Evolutionary conservation across 305 asterid species (phyloP).

Genomic region (Solanum hybrid): DNA sequence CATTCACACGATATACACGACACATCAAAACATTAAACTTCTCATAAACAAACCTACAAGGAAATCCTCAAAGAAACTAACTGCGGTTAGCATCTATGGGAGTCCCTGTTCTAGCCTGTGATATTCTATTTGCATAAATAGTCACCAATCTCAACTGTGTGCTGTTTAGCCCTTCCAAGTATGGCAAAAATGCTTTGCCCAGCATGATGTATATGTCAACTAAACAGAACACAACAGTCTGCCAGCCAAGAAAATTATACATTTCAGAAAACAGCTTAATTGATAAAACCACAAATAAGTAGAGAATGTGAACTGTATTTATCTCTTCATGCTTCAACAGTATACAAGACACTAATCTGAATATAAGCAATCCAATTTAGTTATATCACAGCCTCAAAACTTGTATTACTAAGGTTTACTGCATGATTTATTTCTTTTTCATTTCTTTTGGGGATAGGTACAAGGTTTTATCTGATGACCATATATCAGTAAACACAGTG

Average conservation of each 20-base stretch:
- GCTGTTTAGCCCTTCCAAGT: constrained; percentile 88
- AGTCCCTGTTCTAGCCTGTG: constrained; percentile 91
- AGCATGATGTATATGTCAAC: constrained; percentile 95
- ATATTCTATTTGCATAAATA: constrained; percentile 90
- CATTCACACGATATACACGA: constrained; percentile 17
- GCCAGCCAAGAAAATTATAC: constrained; percentile 25
- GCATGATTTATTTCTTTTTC: not conserved
- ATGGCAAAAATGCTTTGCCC: constrained; percentile 89
- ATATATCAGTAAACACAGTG: not conserved
- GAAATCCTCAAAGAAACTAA: constrained; percentile 1
- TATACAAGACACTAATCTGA: not conserved
- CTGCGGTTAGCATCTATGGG: constrained; percentile 36
- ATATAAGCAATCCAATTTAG: not conserved
- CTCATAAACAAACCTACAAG: constrained; percentile 9
- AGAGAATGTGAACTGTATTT: not conserved
- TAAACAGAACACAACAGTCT: constrained; percentile 97
- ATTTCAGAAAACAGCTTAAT: not conserved
- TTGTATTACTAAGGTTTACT: not conserved
- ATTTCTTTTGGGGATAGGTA: not conserved
- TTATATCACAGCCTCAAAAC: not conserved
- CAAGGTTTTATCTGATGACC: not conserved
- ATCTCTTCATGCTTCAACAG: not conserved
- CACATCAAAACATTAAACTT: constrained; percentile 1
- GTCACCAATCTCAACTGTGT: constrained; percentile 88
- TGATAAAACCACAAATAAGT: not conserved